These are phyloP conservation scores for Persicaria maculosa DNA, from an alignment of 148 eudicot species.

Conservation along the genomic window DNA sequence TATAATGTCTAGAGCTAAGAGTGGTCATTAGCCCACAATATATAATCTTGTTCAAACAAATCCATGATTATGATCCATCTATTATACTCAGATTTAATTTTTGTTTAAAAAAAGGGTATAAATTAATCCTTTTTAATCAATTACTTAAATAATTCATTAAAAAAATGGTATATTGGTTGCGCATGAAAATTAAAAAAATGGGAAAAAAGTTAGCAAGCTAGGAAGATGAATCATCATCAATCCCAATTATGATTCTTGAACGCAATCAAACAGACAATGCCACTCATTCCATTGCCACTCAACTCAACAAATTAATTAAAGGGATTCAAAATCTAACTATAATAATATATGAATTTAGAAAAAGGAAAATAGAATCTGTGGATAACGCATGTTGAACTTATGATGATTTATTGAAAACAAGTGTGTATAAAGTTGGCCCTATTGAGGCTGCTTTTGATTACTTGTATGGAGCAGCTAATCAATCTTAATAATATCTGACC, in stretches of 20 bases:
- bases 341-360: too few relatives aligned
- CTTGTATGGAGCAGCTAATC: not conserved
- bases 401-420: slow-evolving; percentile 25
- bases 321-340: too few relatives aligned
- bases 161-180: too few relatives aligned
- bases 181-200: not conserved
- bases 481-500: not conserved
- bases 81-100: too few relatives aligned
- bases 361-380: slow-evolving; percentile 10
- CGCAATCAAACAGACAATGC: slow-evolving; percentile 15
- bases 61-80: not conserved
- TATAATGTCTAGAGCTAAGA: not conserved
- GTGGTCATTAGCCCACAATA: not conserved
- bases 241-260: slow-evolving; percentile 19
- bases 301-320: not conserved
- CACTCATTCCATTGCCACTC: slow-evolving; percentile 14
- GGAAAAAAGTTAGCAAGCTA: too few relatives aligned
- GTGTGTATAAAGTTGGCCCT: slow-evolving; percentile 27
- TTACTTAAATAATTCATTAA: too few relatives aligned
- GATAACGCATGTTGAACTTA: slow-evolving; percentile 33
- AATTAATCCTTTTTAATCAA: too few relatives aligned
- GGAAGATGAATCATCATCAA: not conserved
- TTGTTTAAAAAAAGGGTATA: too few relatives aligned
- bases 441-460: slow-evolving; percentile 6
- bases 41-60: not conserved